phyloP scores from a whole-genome alignment of 208 protist genomes.

The Ichthyophonus hoferi region DNA sequence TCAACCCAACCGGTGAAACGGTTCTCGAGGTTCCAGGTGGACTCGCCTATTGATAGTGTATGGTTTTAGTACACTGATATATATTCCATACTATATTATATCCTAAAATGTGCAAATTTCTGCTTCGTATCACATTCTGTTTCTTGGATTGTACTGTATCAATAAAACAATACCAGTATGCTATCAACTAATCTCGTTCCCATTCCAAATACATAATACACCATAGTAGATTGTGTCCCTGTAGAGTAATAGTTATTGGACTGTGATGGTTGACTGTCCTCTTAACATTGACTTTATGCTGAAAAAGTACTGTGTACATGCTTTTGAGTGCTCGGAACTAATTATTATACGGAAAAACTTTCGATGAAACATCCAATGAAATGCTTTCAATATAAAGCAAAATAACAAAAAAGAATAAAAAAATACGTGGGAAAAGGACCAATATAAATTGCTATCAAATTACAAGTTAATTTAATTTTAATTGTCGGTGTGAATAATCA shows the following conservation, averaged over 20 bases:
- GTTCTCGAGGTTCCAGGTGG: slow-evolving; percentile 19
- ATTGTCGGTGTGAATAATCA: too few relatives aligned
- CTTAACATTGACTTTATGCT: too few relatives aligned
- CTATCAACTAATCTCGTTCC: not conserved
- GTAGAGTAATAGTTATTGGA: too few relatives aligned
- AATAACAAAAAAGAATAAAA: not conserved
- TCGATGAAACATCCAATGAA: not conserved
- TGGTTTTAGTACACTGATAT: too few relatives aligned
- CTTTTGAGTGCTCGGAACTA: too few relatives aligned
- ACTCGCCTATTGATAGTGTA: not conserved
- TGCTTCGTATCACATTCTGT: not conserved
- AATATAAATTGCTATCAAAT: not conserved
- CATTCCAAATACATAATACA: not conserved
- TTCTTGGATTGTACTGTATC: not conserved
- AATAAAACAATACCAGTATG: not conserved
- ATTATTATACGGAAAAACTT: too few relatives aligned
- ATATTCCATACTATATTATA: not conserved
- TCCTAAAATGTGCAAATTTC: not conserved
- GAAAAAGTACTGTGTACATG: too few relatives aligned
- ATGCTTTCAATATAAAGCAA: not conserved
- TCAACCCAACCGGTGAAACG: slow-evolving; percentile 49
- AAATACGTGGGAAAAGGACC: not conserved
- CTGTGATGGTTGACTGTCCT: too few relatives aligned
- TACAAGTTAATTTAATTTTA: not conserved
- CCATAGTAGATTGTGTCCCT: too few relatives aligned